Evolutionary conservation across 2,329 filamentous ascomycete species (phyloP).

Genomic region (Aspergillus ochraceus): DNA sequence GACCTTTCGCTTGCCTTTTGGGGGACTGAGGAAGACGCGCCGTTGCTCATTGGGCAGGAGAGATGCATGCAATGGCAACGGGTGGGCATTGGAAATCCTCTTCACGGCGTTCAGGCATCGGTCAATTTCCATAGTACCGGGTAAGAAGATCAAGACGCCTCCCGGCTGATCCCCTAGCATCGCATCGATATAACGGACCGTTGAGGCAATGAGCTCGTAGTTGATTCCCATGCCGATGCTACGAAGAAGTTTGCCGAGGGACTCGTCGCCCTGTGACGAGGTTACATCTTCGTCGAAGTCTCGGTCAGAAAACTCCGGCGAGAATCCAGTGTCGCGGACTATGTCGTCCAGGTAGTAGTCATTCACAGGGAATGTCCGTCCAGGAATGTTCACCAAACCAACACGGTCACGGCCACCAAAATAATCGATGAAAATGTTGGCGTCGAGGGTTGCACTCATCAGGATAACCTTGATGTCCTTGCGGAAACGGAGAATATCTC

Average conservation of each 20-base stretch:
- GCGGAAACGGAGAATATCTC: conserved; percentile 73
- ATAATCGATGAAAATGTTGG: conserved; percentile 79
- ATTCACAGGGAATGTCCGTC: conserved; percentile 83
- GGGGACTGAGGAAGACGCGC: conserved; percentile 75
- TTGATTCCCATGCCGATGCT: conserved; percentile 82
- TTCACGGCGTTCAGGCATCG: conserved; percentile 70
- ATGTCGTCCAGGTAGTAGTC: conserved; percentile 91
- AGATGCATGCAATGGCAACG: conserved; percentile 87
- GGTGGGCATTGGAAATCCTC: conserved; percentile 67
- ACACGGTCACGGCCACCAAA: conserved; percentile 73
- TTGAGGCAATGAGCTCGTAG: conserved; percentile 79
- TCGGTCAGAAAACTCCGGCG: conserved; percentile 36
- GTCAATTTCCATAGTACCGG: conserved; percentile 88
- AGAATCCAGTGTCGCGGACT: conserved; percentile 74
- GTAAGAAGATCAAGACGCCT: conserved; percentile 92
- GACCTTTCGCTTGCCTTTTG: conserved; percentile 81
- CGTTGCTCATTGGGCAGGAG: conserved; percentile 86
- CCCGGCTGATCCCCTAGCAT: conserved; percentile 73
- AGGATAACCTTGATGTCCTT: conserved; percentile 85
- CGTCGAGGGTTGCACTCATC: conserved; percentile 96
- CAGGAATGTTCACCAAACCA: conserved; percentile 80
- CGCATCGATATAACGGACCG: conserved; percentile 77
- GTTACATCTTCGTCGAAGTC: conserved; percentile 37
- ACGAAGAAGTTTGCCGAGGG: conserved; percentile 68
- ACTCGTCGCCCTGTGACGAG: conserved; percentile 48